Conservation (phyloP, 495 filamentous ascomycete genomes). For the Aspergillus affinis region DNA sequence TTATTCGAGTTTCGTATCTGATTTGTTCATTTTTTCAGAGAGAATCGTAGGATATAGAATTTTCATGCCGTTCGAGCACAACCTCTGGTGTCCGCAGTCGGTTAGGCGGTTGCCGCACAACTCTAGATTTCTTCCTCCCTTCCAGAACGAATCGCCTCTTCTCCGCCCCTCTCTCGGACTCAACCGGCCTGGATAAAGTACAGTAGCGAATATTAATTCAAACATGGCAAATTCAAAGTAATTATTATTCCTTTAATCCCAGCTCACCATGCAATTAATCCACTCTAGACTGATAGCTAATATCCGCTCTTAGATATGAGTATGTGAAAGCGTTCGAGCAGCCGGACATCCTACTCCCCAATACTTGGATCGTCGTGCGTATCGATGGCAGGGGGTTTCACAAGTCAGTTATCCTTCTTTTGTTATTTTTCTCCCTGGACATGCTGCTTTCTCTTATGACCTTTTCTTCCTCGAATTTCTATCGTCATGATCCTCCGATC, state of each 20-base stretch:
- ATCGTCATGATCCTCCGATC: not conserved
- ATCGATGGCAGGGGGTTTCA: constrained; percentile 92
- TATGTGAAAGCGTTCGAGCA: constrained; percentile 92
- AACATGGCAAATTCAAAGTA: constrained; percentile 20
- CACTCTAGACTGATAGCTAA: constrained; percentile 8
- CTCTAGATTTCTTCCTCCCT: constrained; percentile 2
- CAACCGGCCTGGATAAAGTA: not conserved
- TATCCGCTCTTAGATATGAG: constrained; percentile 62
- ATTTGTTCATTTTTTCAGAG: not conserved
- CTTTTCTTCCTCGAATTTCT: not conserved
- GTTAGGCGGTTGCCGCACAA: constrained; percentile 9
- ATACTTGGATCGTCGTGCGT: constrained; percentile 91
- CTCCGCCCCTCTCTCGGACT: not conserved
- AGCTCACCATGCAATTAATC: not conserved
- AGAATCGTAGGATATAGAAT: not conserved
- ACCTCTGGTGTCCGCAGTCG: not conserved
- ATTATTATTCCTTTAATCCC: constrained; percentile 22
- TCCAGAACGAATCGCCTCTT: not conserved
- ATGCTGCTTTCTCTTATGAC: too few species aligned
- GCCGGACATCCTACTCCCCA: constrained; percentile 72
- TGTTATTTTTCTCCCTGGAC: not conserved
- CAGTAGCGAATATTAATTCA: not conserved
- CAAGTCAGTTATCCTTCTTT: constrained; percentile 57
- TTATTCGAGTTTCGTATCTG: not conserved
- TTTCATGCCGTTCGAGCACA: not conserved